These are phyloP conservation scores for Microcyclospora tardicrescens DNA, from an alignment of 2,329 filamentous ascomycete genomes.

Conservation along the genomic window DNA sequence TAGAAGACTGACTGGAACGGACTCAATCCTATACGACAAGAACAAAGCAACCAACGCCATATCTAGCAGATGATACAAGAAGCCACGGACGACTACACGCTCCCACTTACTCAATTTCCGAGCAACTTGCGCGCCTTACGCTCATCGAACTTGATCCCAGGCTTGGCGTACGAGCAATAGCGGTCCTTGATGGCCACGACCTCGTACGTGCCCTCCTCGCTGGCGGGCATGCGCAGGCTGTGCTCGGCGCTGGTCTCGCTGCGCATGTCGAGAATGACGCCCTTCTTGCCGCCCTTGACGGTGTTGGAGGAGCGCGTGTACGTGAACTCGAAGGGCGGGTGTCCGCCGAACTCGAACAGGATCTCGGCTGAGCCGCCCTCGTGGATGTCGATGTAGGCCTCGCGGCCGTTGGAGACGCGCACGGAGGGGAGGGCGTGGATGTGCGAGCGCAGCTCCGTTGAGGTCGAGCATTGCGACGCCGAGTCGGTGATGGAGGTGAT, in stretches of 20 bases:
- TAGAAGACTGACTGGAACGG: no score
- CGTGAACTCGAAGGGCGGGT: conserved; percentile 93
- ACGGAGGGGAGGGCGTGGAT: conserved; percentile 92
- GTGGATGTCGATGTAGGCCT: conserved; percentile 80
- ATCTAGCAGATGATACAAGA: no score
- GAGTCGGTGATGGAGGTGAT: conserved; percentile 81
- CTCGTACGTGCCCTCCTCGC: conserved; percentile 93
- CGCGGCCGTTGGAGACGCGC: conserved; percentile 70
- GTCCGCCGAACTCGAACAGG: conserved; percentile 87
- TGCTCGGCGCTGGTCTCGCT: conserved; percentile 76
- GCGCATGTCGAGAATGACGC: conserved; percentile 74
- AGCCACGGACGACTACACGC: no score
- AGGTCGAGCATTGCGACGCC: conserved; percentile 74
- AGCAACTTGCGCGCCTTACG: no score
- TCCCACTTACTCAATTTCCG: no score
- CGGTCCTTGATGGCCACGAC: conserved; percentile 92
- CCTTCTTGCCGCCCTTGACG: conserved; percentile 50
- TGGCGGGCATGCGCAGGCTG: conserved; percentile 68
- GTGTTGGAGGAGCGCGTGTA: conserved; percentile 85
- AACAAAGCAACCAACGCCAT: no score
- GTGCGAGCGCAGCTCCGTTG: conserved; percentile 62
- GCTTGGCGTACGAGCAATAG: conserved; percentile 77
- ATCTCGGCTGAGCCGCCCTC: conserved; percentile 92
- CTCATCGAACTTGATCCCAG: conserved; percentile 35
- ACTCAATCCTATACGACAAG: no score